Evolutionary conservation across 345 rosid species (phyloP).

Genomic region (Eucalyptus pumila): DNA sequence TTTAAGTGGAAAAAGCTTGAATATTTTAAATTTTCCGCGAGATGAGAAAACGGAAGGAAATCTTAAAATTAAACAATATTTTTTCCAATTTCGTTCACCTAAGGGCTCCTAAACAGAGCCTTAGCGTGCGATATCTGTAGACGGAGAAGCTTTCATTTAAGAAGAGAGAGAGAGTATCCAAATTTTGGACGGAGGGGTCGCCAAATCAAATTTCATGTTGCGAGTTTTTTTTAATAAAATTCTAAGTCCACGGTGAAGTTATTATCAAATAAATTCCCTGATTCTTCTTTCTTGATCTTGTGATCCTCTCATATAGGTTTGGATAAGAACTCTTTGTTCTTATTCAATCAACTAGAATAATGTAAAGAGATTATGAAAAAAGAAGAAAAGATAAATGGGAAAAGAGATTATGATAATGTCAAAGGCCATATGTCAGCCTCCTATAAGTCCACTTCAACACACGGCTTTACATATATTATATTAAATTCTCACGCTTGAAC

Average conservation of each 20-base stretch:
- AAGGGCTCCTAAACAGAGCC: too few species aligned
- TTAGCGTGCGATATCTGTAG: too few species aligned
- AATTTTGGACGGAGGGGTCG: not conserved
- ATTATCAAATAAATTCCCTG: not conserved
- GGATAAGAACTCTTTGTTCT: not conserved
- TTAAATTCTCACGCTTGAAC: not conserved
- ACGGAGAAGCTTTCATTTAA: not conserved
- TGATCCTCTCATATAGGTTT: not conserved
- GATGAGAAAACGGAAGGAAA: too few species aligned
- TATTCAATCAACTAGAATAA: not conserved
- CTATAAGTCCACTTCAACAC: not conserved
- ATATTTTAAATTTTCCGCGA: too few species aligned
- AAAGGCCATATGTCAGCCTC: not conserved
- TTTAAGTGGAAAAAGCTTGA: too few species aligned
- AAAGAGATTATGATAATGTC: not conserved
- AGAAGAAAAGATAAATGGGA: not conserved
- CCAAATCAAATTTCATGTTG: not conserved
- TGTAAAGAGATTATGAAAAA: not conserved
- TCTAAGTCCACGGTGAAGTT: not conserved
- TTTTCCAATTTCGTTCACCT: too few species aligned
- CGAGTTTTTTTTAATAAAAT: not conserved
- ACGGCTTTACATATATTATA: not conserved
- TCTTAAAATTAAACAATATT: too few species aligned
- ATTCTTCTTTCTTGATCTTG: not conserved
- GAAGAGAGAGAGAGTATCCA: not conserved